Conservation (phyloP, 2,329 filamentous ascomycete genomes). For the Trichoderma breve region DNA sequence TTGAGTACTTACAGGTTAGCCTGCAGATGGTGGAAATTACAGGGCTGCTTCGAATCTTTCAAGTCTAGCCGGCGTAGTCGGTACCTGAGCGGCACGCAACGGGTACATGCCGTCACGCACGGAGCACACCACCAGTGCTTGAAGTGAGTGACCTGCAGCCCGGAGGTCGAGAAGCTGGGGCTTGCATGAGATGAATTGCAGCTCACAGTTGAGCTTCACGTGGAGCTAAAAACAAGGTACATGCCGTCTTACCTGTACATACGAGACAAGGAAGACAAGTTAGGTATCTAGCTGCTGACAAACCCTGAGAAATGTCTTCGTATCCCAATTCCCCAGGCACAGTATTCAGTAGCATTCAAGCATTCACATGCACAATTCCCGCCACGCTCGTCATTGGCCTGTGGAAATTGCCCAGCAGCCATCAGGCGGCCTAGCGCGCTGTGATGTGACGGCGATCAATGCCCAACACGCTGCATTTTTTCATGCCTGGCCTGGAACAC, state of each 20-base stretch:
- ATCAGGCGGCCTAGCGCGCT: background rate
- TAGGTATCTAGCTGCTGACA: background rate
- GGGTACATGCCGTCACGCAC: background rate
- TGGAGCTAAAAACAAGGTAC: background rate
- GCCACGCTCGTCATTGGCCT: background rate
- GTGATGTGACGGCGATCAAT: background rate
- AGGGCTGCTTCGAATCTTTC: background rate
- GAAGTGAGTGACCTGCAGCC: slow-evolving; percentile 2
- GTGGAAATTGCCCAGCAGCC: slow-evolving; percentile 17
- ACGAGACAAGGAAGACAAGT: background rate
- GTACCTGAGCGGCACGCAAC: background rate
- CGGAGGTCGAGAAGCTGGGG: background rate
- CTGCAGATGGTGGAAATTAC: background rate
- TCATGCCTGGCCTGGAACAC: background rate
- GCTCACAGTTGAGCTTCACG: background rate
- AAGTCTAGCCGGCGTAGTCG: background rate
- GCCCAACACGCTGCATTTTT: slow-evolving; percentile 5
- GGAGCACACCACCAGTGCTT: background rate
- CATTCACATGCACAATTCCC: background rate
- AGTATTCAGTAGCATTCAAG: background rate
- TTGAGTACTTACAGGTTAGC: background rate
- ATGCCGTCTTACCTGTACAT: background rate
- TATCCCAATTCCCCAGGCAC: background rate
- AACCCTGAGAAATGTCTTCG: background rate
- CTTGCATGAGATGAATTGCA: slow-evolving; percentile 2